Percentiles rank a stretch among this genome's conserved stretches.
These are phyloP conservation scores for Groenewaldozyma tartarivorans DNA, from an alignment of 805 yeast genomes.

Conservation along the genomic window DNA sequence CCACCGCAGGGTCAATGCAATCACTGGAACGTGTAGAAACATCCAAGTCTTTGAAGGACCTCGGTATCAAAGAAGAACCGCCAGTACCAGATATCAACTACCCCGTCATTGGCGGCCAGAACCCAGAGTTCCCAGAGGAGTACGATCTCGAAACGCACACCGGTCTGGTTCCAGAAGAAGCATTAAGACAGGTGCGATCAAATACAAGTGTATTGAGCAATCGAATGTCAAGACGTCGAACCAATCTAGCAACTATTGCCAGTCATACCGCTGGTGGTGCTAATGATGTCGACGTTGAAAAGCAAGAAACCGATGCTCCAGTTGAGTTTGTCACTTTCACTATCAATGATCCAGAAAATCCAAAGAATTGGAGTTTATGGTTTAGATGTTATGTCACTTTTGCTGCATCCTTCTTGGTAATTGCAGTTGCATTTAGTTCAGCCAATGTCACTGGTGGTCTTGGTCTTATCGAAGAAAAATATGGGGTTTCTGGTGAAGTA, in stretches of 20 bases:
- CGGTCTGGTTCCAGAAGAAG: constrained; percentile 74
- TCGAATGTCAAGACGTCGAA: constrained; percentile 48
- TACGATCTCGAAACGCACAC: constrained; percentile 81
- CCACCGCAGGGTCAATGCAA: no score
- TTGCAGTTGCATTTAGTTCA: constrained; percentile 89
- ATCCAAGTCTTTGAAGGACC: constrained; percentile 51
- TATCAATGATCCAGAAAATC: constrained; percentile 77
- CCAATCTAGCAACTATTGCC: neutral
- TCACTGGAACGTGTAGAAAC: constrained; percentile 40
- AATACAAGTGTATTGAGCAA: constrained; percentile 24
- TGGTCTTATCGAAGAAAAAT: constrained; percentile 53
- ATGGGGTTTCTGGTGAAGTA: constrained; percentile 66
- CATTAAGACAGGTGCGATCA: constrained; percentile 54
- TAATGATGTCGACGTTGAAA: constrained; percentile 2
- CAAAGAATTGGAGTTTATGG: constrained; percentile 66
- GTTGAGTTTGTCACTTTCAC: constrained; percentile 63
- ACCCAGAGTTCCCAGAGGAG: constrained; percentile 77
- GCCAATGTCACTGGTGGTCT: constrained; percentile 85
- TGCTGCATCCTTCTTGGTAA: constrained; percentile 59
- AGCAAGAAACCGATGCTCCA: constrained; percentile 1
- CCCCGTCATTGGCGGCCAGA: constrained; percentile 30
- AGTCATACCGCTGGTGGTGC: neutral
- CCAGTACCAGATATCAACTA: constrained; percentile 42
- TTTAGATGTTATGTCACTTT: constrained; percentile 42
- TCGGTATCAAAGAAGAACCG: constrained; percentile 49